Percentiles rank a stretch among this genome's conserved stretches.
Conservation (phyloP, 139 green algal species). For the Auxenochlorella protothecoides region DNA sequence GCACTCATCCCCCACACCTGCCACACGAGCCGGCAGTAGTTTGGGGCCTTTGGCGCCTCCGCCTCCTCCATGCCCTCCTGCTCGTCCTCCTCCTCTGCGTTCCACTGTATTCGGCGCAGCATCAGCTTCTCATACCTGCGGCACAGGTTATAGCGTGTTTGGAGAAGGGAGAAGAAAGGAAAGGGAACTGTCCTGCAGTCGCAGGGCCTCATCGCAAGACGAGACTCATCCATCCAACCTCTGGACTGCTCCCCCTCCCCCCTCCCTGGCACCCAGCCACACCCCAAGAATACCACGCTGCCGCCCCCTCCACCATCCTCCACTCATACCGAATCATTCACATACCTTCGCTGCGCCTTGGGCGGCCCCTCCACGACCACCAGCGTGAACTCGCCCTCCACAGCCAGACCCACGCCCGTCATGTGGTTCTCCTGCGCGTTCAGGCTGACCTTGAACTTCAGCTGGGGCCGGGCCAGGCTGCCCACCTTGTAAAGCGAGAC, state of each 20-base stretch:
- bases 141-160: background rate
- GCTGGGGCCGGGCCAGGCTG: constrained; percentile 41
- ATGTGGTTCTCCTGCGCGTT: constrained; percentile 74
- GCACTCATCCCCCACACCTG: background rate
- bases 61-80: constrained; percentile 15
- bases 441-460: constrained; percentile 83
- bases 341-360: constrained; percentile 58
- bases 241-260: too few species aligned
- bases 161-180: background rate
- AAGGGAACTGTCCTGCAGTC: background rate
- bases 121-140: constrained; percentile 89
- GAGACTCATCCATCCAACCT: too few species aligned
- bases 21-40: constrained; percentile 50
- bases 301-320: background rate
- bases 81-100: constrained; percentile 37
- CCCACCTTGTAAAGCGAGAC: constrained; percentile 34
- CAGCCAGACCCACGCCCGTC: constrained; percentile 22
- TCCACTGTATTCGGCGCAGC: constrained; percentile 89
- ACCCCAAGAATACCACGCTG: background rate
- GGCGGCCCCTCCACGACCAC: constrained; percentile 76
- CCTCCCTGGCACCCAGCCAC: too few species aligned
- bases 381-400: constrained; percentile 37
- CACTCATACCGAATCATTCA: background rate
- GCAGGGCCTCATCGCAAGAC: background rate
- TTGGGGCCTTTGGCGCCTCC: constrained; percentile 9